phyloP scores from a whole-genome alignment of 2,329 filamentous ascomycete species.

The Bisporella sp. region DNA sequence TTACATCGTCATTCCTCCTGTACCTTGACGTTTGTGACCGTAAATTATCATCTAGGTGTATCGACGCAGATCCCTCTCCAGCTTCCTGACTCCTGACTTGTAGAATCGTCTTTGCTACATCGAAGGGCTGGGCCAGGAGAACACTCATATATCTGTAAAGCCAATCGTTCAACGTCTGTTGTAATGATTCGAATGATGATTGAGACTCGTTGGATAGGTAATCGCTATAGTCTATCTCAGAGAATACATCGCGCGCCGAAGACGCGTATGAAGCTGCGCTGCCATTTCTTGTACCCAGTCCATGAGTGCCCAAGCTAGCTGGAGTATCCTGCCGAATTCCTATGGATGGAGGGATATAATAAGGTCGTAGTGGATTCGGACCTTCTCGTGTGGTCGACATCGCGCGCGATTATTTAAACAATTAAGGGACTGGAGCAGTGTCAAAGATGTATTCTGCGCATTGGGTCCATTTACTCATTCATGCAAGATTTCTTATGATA shows the following conservation, averaged over 20 bases:
- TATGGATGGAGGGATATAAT: slow-evolving; percentile 59
- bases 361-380: slow-evolving; percentile 52
- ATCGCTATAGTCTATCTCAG: slow-evolving; percentile 86
- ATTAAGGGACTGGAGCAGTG: slow-evolving; percentile 8
- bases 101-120: slow-evolving; percentile 89
- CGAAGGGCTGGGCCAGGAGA: slow-evolving; percentile 88
- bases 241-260: slow-evolving; percentile 77
- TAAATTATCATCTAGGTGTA: neutral
- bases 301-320: slow-evolving; percentile 27
- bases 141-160: slow-evolving; percentile 89
- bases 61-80: slow-evolving; percentile 10
- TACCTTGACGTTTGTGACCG: slow-evolving; percentile 13
- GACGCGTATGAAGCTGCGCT: slow-evolving; percentile 45
- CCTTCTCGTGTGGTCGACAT: slow-evolving; percentile 43
- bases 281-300: slow-evolving; percentile 26
- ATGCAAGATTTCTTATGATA: slow-evolving; percentile 1
- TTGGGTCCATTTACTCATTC: too few relatives aligned
- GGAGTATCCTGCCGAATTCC: slow-evolving; percentile 43
- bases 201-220: slow-evolving; percentile 67
- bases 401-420: slow-evolving; percentile 12
- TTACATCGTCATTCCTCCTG: slow-evolving; percentile 23
- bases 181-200: slow-evolving; percentile 66
- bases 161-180: slow-evolving; percentile 74
- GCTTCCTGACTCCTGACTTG: slow-evolving; percentile 57
- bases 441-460: too few relatives aligned